Evolutionary conservation across 345 rosid genomes (phyloP).

Genomic region (Eucalyptus erythrocorys): DNA sequence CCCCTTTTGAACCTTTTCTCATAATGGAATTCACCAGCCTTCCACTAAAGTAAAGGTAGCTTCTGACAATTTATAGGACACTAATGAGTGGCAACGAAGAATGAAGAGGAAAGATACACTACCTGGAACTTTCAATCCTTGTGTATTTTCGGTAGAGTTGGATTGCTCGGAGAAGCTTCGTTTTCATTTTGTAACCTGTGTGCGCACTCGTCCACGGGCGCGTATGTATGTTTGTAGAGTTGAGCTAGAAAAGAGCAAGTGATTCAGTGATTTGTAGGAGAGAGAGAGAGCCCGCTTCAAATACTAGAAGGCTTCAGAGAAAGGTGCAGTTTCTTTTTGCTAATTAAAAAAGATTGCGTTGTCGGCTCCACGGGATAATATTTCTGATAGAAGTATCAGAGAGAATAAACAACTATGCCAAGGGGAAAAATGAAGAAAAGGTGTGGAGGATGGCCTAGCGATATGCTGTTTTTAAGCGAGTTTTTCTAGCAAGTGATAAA

Average conservation of each 20-base stretch:
- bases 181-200: not conserved
- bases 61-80: not conserved
- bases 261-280: not conserved
- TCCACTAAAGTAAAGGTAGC: not conserved
- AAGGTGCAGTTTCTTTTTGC: not conserved
- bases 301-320: not conserved
- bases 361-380: not conserved
- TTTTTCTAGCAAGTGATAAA: too few species aligned
- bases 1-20: constrained; percentile 3
- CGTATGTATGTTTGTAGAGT: not conserved
- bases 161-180: not conserved
- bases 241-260: not conserved
- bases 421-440: not conserved
- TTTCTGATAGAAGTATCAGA: not conserved
- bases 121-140: constrained; percentile 4
- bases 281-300: not conserved
- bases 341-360: not conserved
- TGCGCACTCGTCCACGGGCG: too few species aligned
- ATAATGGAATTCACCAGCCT: not conserved
- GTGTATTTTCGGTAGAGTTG: not conserved
- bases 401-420: not conserved
- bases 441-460: not conserved
- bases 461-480: not conserved
- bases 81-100: not conserved
- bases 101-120: not conserved